Conservation (phyloP, 257 asterid species). For the Nicotiana tabacum region DNA sequence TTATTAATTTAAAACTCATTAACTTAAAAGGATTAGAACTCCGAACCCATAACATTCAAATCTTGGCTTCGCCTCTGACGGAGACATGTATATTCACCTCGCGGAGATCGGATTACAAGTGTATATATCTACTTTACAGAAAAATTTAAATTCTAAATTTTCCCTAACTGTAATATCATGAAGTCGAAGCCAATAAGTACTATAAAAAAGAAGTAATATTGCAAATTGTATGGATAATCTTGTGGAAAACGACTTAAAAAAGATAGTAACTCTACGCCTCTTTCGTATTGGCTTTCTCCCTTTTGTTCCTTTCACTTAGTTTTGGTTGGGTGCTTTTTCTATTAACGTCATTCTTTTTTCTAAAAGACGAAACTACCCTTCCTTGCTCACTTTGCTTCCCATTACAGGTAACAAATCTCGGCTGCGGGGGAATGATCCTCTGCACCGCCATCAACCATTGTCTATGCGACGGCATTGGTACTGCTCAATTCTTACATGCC, state of each 20-base stretch:
- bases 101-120: no score
- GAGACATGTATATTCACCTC: no score
- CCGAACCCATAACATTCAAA: no score
- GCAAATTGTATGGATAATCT: not conserved
- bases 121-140: no score
- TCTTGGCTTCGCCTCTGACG: no score
- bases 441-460: constrained; percentile 75
- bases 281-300: constrained; percentile 12
- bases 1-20: no score
- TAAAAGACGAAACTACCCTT: not conserved
- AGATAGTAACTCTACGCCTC: no score
- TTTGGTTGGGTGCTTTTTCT: not conserved
- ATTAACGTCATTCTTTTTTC: not conserved
- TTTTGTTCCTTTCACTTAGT: constrained; percentile 15
- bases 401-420: constrained; percentile 62
- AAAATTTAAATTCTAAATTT: no score
- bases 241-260: constrained; percentile 7
- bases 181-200: no score
- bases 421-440: constrained; percentile 70
- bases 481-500: constrained; percentile 71
- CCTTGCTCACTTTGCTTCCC: not conserved
- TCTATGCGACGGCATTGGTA: constrained; percentile 72
- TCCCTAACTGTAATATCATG: no score
- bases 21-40: no score
- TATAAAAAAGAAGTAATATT: not conserved